Base-by-base conservation (phyloP, 441 rosid species). In the Breynia disticha region DNA sequence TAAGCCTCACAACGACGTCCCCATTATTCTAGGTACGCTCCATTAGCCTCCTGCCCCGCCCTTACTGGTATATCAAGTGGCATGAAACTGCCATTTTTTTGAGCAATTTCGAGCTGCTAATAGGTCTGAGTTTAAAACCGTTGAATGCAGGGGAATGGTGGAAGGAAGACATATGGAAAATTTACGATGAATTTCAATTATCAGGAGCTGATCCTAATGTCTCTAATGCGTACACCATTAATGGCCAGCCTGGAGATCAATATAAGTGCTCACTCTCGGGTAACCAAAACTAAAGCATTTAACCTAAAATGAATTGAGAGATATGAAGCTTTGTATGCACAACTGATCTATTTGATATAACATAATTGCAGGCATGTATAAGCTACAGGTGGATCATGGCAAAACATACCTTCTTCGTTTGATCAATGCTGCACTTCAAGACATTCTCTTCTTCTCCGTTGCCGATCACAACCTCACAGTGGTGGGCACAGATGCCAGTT, bases 221-320 rank as follows among this genome's bases (percentile, higher is more conserved):
- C 7, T 79, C 79, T 17, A 74, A 76, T 63, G 81, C 81, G 35
- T 69, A 56, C 16, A 69, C 68, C 6, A 76, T 79, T 17, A 79
- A 76, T 50, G 84, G 81, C 10, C 74, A 76, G 17, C 76, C 81
- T 4, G 79, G 81, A 15, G 76, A 76, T 56, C 59, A 56, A 13
- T 56, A 54, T 49, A 57, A 67, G 0, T 79, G 81, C 53, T 79
- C 84, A 15, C 57, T 55, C 28, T 15, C 59, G 56, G 67, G 67
- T 66, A 55, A 28, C 35, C 3, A 2, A 28, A 28, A 28, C 35
- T 28, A 28, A 28, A n/a, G n/a, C n/a, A 9, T 28, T 28, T 5
- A 1, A 28, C 35, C 35, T 28, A 28, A 28, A 28, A 28, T 28
- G 8, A 28, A 28, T 28, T 28, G 35, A 28, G 5, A 5, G 35